Percentiles rank a stretch among this genome's conserved stretches.
phyloP scores from a whole-genome alignment of 1,139 yeast genomes.

The Suhomyces bolitotheri region DNA sequence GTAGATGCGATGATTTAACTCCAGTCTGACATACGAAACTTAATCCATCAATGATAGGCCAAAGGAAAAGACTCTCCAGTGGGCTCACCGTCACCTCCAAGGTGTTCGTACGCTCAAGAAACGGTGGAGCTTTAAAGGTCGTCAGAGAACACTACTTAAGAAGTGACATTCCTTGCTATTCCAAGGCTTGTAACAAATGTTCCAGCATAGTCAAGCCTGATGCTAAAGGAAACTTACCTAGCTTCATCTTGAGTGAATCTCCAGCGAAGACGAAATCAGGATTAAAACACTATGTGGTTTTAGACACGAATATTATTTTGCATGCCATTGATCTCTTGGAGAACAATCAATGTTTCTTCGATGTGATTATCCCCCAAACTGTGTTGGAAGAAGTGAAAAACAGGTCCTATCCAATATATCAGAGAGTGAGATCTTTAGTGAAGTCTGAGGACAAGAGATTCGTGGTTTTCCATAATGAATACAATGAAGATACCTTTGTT shows the following conservation, averaged over 20 bases:
- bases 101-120: slow-evolving; percentile 86
- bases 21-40: background rate
- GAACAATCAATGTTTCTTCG: slow-evolving; percentile 72
- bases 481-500: slow-evolving; percentile 68
- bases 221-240: slow-evolving; percentile 53
- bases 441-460: slow-evolving; percentile 82
- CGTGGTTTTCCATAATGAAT: slow-evolving; percentile 92
- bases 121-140: slow-evolving; percentile 86
- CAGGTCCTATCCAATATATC: slow-evolving; percentile 83
- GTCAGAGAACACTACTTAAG: slow-evolving; percentile 94
- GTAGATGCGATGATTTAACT: slow-evolving; percentile 11
- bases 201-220: slow-evolving; percentile 55
- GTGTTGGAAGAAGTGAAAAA: slow-evolving; percentile 92
- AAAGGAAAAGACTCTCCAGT: slow-evolving; percentile 48
- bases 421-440: slow-evolving; percentile 75
- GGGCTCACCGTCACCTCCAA: slow-evolving; percentile 82
- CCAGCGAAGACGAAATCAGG: slow-evolving; percentile 45
- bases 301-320: slow-evolving; percentile 87
- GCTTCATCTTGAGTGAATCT: slow-evolving; percentile 48
- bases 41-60: slow-evolving; percentile 18
- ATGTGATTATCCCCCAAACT: slow-evolving; percentile 90
- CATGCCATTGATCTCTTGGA: slow-evolving; percentile 91
- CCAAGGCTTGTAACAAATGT: slow-evolving; percentile 68
- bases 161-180: slow-evolving; percentile 88
- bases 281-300: slow-evolving; percentile 67